These are phyloP conservation scores for Pyrenophora graminea DNA, from an alignment of 2,329 filamentous ascomycete species.

Conservation along the genomic window DNA sequence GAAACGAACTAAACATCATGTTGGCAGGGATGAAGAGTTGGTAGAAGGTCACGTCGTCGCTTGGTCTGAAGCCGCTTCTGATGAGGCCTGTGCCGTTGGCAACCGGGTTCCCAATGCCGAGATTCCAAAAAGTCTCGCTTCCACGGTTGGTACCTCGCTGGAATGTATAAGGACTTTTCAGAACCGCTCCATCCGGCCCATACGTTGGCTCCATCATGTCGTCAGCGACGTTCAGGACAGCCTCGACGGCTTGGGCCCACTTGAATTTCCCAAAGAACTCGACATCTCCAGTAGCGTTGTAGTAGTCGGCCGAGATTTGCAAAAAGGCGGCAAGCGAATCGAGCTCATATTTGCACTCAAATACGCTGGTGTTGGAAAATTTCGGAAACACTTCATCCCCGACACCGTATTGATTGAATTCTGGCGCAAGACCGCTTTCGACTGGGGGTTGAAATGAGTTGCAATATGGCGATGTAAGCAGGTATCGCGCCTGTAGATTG, in stretches of 20 bases:
- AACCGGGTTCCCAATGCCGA: conserved; percentile 56
- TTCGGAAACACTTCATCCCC: conserved; percentile 50
- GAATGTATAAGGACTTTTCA: conserved; percentile 53
- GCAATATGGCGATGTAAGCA: conserved; percentile 62
- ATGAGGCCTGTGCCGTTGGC: conserved; percentile 55
- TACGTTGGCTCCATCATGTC: conserved; percentile 56
- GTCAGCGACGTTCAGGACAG: conserved; percentile 51
- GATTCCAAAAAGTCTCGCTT: conserved; percentile 58
- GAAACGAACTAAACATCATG: conserved; percentile 74
- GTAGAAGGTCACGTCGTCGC: conserved; percentile 56
- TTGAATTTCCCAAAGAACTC: conserved; percentile 55
- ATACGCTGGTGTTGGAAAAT: conserved; percentile 52
- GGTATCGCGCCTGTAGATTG: conserved; percentile 71
- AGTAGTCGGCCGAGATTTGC: conserved; percentile 56
- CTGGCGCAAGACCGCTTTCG: conserved; percentile 51
- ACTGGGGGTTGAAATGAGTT: conserved; percentile 58
- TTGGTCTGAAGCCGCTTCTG: conserved; percentile 56
- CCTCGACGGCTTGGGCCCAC: conserved; percentile 53
- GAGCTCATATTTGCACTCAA: conserved; percentile 60
- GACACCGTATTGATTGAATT: conserved; percentile 46
- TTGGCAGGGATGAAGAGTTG: conserved; percentile 57
- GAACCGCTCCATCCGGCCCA: conserved; percentile 50
- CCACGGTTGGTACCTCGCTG: conserved; percentile 50
- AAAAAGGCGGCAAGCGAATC: conserved; percentile 58
- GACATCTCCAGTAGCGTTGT: conserved; percentile 53